Evolutionary conservation across 305 asterid genomes (phyloP).

Genomic region (Withania somnifera): DNA sequence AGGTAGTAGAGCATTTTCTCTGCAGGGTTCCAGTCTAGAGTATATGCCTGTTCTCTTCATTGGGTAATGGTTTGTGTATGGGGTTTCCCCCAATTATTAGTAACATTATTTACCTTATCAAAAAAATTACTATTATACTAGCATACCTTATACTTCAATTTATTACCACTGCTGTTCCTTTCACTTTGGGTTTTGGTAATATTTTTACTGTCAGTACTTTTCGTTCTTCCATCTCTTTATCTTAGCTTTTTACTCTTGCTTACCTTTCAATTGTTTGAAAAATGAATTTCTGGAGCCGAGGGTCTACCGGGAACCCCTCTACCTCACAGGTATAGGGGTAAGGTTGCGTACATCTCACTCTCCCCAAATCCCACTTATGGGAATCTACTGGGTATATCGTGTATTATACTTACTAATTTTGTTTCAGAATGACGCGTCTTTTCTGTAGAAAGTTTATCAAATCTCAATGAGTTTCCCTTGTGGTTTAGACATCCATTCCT

Average conservation of each 20-base stretch:
- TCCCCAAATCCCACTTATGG: not conserved
- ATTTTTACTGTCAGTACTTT: not conserved
- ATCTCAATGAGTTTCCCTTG: not conserved
- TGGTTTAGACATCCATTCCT: not conserved
- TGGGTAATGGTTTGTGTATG: too few species aligned
- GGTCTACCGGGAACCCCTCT: not conserved
- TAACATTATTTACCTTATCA: too few species aligned
- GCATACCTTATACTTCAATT: not conserved
- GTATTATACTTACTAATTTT: not conserved
- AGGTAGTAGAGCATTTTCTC: too few species aligned
- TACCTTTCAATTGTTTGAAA: not conserved
- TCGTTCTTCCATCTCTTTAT: not conserved
- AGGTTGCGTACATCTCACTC: not conserved
- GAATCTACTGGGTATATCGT: not conserved
- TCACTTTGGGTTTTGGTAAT: not conserved
- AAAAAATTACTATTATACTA: too few species aligned
- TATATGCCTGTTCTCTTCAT: too few species aligned
- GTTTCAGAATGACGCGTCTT: not conserved
- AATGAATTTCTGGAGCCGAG: not conserved
- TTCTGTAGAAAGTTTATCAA: not conserved
- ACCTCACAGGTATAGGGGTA: not conserved
- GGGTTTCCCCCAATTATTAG: too few species aligned
- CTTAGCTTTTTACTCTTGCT: not conserved
- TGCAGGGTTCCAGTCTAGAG: too few species aligned
- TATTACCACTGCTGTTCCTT: not conserved